Conservation (phyloP, 495 filamentous ascomycete genomes). For the Physcia stellaris region DNA sequence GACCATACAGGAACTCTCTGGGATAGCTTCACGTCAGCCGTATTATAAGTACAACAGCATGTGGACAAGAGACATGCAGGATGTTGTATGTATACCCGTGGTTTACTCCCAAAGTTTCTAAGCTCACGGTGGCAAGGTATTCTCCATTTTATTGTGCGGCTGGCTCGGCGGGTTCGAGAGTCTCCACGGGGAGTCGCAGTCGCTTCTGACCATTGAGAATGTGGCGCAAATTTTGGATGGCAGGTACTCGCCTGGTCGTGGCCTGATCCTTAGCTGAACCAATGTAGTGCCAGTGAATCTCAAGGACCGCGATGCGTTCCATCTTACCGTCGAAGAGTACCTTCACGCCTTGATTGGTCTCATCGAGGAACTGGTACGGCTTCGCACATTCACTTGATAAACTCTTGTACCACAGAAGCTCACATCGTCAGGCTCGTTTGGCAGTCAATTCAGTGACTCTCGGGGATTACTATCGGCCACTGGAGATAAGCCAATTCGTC, state of each 20-base stretch:
- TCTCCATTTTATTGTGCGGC: slow-evolving; percentile 55
- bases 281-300: slow-evolving; percentile 88
- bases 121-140: too few species aligned
- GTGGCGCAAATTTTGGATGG: slow-evolving; percentile 63
- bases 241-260: too few species aligned
- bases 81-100: slow-evolving; percentile 37
- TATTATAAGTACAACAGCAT: slow-evolving; percentile 91
- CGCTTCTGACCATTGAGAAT: slow-evolving; percentile 76
- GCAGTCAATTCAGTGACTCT: slow-evolving; percentile 95
- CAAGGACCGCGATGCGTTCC: slow-evolving; percentile 80
- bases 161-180: slow-evolving; percentile 56
- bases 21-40: slow-evolving; percentile 64
- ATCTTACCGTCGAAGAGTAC: slow-evolving; percentile 94
- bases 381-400: neutral
- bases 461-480: slow-evolving; percentile 70
- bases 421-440: slow-evolving; percentile 56
- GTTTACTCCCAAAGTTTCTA: slow-evolving; percentile 1
- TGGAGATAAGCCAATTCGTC: slow-evolving; percentile 79
- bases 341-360: slow-evolving; percentile 72
- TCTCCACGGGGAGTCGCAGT: slow-evolving; percentile 27
- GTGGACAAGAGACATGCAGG: slow-evolving; percentile 78
- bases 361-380: slow-evolving; percentile 68
- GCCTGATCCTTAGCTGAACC: too few species aligned
- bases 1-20: slow-evolving; percentile 45
- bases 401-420: slow-evolving; percentile 1